Percentiles rank a stretch among this genome's conserved stretches.
Conservation (phyloP, 2,329 filamentous ascomycete genomes). For the Thyridium curvatum region DNA sequence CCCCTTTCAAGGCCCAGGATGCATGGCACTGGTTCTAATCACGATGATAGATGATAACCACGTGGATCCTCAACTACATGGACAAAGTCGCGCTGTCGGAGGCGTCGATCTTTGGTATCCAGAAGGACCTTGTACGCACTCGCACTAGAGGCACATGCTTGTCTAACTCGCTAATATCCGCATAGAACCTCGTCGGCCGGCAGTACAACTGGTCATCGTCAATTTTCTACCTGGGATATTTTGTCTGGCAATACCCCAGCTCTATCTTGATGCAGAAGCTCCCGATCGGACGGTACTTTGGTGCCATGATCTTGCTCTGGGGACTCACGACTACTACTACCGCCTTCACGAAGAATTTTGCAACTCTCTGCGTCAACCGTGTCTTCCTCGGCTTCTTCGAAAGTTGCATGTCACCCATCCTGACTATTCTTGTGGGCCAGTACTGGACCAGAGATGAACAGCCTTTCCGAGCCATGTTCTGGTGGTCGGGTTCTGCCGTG, state of each 20-base stretch:
- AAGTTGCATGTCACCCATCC: constrained; percentile 7
- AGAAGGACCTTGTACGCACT: not conserved
- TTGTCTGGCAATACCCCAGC: constrained; percentile 1
- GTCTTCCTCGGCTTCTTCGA: constrained; percentile 12
- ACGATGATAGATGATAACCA: not conserved
- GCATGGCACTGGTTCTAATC: not conserved
- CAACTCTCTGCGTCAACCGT: constrained; percentile 4
- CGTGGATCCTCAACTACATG: not conserved
- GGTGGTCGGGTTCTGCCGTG: constrained; percentile 9
- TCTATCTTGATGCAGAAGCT: constrained; percentile 5
- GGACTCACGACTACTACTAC: constrained; percentile 9
- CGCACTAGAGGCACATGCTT: too few species aligned
- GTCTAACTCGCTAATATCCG: too few species aligned
- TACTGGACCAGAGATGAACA: constrained; percentile 12
- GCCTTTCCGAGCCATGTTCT: constrained; percentile 8
- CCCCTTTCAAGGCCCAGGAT: not conserved
- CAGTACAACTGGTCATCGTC: constrained; percentile 8
- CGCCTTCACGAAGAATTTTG: constrained; percentile 4
- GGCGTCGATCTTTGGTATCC: not conserved
- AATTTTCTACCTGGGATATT: constrained; percentile 6
- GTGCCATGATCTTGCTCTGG: constrained; percentile 25
- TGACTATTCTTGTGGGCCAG: constrained; percentile 7
- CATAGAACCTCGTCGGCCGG: constrained; percentile 4
- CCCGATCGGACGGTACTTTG: not conserved
- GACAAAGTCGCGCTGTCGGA: not conserved